phyloP scores from a whole-genome alignment of 2,329 filamentous ascomycete species.

The Sporothrix humicola region DNA sequence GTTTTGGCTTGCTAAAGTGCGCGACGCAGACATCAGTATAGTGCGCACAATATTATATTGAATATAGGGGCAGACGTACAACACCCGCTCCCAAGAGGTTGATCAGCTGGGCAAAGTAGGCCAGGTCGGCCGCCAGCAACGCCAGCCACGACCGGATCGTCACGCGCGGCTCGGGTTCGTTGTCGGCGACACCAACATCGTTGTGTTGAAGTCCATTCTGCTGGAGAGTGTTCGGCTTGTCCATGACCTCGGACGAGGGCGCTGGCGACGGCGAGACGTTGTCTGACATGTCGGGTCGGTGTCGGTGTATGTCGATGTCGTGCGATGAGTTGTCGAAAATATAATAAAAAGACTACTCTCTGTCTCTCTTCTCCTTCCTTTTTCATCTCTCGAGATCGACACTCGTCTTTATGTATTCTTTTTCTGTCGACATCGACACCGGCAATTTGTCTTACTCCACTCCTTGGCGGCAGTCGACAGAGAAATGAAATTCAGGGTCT shows the following conservation, averaged over 20 bases:
- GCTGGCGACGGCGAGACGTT: neutral
- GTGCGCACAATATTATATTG: no score
- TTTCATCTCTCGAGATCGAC: neutral
- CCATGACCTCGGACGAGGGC: neutral
- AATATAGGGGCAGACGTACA: neutral
- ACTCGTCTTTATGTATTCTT: neutral
- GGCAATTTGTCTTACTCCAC: constrained; percentile 6
- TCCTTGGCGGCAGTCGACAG: neutral
- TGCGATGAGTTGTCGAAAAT: no score
- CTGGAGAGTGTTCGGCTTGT: neutral
- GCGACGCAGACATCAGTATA: no score
- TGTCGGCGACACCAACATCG: neutral
- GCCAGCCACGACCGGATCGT: neutral
- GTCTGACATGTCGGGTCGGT: neutral
- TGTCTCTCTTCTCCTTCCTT: neutral
- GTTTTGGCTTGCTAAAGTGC: neutral
- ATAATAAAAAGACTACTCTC: neutral
- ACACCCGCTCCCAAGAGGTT: neutral
- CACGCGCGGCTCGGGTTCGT: neutral
- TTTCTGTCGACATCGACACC: neutral
- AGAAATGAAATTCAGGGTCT: no score
- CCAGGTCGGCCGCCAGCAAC: neutral
- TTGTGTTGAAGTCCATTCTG: neutral
- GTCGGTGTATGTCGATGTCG: neutral
- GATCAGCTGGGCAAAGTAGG: constrained; percentile 6